Evolutionary conservation across 257 asterid genomes (phyloP), one percentile per base, ranked within the genome.

Genomic region (Forsythia suspensa): DNA sequence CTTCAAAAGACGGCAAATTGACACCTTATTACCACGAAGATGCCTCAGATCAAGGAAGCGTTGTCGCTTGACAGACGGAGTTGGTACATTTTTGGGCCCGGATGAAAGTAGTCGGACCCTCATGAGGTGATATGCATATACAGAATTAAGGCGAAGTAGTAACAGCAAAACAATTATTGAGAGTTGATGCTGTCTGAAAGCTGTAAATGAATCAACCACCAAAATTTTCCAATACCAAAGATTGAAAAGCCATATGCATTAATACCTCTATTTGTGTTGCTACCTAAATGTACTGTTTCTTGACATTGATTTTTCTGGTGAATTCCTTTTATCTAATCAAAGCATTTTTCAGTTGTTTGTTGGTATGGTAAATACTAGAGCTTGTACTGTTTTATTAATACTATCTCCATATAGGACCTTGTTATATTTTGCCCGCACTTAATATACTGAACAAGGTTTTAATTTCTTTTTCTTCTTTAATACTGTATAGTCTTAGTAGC

Each of bases 21-120:
- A 93, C 97, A 3, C 98, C 99, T 18, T 93, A 93, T 71, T 93
- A 93, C 84, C 86, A 88, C 20, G 97, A 95, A 80, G 97, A 93
- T 51, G 89, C 91, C 42, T 89, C 96, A 0, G 98, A 93, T 81
- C 92, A 86, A 0, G 96, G 94, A 42, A 93, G 95, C 77, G 85
- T 86, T 77, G 85, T 86, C 8, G 92, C 85, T 41, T 89, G 83
- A 91, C 24, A 6, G 52, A 68, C 2, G 57, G 29, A 18, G 69
- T 16, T 5, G 37, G 69, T 24, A 73, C 40, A 70, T 42, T 70
- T 72, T 78, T 61, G 43, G 72, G 39, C 46, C 16, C 12, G 15
- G 63, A 72, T n/a, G 13, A 8, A 52, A 8, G 8, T 37, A 24
- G 10, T 10, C 68, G 11, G 39, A 21, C 70, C 71, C 61, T 57